Conservation (phyloP, 371 early-diverging fungal species). For the Apophysomyces trapeziformis region DNA sequence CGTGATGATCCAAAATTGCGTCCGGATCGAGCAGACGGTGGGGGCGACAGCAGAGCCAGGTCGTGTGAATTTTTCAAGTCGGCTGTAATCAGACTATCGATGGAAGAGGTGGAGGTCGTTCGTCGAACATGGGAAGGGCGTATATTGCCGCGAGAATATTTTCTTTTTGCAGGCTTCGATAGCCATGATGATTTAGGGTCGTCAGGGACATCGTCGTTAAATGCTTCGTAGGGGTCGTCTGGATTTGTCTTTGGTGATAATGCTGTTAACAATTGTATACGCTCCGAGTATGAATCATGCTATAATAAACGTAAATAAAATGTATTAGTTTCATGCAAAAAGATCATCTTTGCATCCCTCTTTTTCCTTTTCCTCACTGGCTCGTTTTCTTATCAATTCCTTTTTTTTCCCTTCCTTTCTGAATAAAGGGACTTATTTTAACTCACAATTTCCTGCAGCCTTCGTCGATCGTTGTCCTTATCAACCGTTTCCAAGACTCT, state of each 20-base stretch:
- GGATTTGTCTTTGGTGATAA: conserved; percentile 33
- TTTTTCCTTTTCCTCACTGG: conserved; percentile 5
- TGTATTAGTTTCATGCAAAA: conserved; percentile 9
- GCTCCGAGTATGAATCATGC: conserved; percentile 36
- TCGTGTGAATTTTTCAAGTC: conserved; percentile 5
- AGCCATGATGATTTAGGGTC: conserved; percentile 19
- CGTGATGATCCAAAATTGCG: conserved; percentile 2
- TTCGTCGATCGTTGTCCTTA: conserved; percentile 40
- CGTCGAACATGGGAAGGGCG: conserved; percentile 4
- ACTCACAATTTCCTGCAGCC: conserved; percentile 54
- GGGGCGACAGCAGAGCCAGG: conserved; percentile 3
- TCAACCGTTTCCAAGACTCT: conserved; percentile 44
- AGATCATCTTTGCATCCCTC: not conserved
- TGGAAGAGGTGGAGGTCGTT: conserved; percentile 8
- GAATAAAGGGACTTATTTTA: not conserved
- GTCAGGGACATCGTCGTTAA: conserved; percentile 16
- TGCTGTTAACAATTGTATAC: conserved; percentile 29
- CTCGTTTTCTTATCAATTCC: conserved; percentile 4
- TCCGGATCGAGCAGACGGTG: conserved; percentile 11
- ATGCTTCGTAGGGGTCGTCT: conserved; percentile 27
- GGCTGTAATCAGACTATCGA: conserved; percentile 7
- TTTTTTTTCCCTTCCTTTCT: not conserved
- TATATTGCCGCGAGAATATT: conserved; percentile 20
- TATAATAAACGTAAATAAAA: conserved; percentile 8
- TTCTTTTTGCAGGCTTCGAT: conserved; percentile 30